A percentile compares a stretch with the other conserved stretches of the same genome.
Conservation (phyloP, 441 rosid genomes). For the Pelargonium citronellum region DNA sequence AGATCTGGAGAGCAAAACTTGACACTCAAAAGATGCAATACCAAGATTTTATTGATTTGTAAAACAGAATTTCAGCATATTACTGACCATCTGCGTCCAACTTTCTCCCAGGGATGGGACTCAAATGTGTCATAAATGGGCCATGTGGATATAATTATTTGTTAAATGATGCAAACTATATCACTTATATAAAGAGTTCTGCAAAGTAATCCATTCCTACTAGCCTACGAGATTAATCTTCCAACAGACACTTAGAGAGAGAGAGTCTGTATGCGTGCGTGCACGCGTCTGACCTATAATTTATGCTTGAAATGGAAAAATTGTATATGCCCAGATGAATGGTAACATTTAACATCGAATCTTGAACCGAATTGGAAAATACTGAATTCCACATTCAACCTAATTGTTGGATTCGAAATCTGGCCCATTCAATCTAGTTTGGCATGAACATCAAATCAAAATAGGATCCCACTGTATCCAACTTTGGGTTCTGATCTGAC, state of each 20-base stretch:
- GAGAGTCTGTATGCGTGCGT: background rate
- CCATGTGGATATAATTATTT: background rate
- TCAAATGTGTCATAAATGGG: background rate
- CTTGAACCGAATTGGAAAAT: background rate
- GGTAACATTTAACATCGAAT: background rate
- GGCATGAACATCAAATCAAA: background rate
- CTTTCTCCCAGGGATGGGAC: background rate
- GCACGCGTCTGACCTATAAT: background rate
- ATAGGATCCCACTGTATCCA: background rate
- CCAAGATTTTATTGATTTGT: background rate
- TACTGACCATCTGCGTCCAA: background rate
- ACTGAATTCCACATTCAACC: background rate
- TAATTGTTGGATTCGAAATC: background rate
- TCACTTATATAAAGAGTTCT: no score
- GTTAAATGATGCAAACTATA: no score
- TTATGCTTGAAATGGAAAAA: background rate
- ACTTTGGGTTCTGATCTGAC: constrained; percentile 1
- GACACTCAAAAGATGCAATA: background rate
- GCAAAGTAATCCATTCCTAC: background rate
- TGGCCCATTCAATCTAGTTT: background rate
- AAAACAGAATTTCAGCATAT: background rate
- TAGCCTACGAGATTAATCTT: background rate
- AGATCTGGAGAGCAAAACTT: background rate
- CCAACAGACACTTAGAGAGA: no score
- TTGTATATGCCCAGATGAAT: background rate